Evolutionary conservation across 352 stramenopile species (phyloP).

Genomic region (Globisporangium spiculum): DNA sequence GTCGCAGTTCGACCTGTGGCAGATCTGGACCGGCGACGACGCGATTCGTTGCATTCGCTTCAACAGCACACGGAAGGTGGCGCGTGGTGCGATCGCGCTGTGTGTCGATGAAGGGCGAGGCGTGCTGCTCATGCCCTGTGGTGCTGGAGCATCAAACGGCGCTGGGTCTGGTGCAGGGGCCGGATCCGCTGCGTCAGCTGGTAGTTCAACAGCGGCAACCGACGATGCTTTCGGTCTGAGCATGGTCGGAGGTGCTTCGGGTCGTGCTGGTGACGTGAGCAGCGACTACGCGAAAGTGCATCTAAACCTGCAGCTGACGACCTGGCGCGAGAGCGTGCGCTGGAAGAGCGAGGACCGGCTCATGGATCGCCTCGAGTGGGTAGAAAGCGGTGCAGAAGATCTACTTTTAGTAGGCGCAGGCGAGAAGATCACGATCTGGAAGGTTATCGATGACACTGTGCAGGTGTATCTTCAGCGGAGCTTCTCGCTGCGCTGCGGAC

Average conservation of each 20-base stretch:
- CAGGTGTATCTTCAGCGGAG: conserved; percentile 76
- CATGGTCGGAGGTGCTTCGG: background rate
- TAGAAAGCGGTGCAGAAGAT: conserved; percentile 65
- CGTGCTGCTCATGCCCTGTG: conserved; percentile 53
- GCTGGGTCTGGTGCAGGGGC: conserved; percentile 12
- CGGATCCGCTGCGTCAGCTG: background rate
- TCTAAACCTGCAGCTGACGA: conserved; percentile 62
- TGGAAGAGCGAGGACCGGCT: conserved; percentile 65
- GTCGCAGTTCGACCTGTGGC: conserved; percentile 66
- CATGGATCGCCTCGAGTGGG: conserved; percentile 70
- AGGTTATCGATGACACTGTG: conserved; percentile 75
- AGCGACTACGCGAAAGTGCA: conserved; percentile 63
- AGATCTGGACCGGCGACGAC: conserved; percentile 57
- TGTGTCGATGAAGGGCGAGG: conserved; percentile 60
- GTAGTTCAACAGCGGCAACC: background rate
- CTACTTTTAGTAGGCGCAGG: conserved; percentile 64
- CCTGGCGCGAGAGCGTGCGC: conserved; percentile 65
- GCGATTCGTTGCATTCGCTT: conserved; percentile 50
- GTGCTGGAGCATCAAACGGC: background rate
- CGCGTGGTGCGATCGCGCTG: conserved; percentile 55
- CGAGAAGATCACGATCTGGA: conserved; percentile 78
- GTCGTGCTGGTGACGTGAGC: conserved; percentile 18
- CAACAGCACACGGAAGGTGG: conserved; percentile 46
- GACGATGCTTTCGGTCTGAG: conserved; percentile 6
- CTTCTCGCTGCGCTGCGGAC: conserved; percentile 33